Evolutionary conservation across 1,284 basidiomycete species (phyloP), one percentile per base, ranked within the genome.

Genomic region (Laetiporus sulphureus): DNA sequence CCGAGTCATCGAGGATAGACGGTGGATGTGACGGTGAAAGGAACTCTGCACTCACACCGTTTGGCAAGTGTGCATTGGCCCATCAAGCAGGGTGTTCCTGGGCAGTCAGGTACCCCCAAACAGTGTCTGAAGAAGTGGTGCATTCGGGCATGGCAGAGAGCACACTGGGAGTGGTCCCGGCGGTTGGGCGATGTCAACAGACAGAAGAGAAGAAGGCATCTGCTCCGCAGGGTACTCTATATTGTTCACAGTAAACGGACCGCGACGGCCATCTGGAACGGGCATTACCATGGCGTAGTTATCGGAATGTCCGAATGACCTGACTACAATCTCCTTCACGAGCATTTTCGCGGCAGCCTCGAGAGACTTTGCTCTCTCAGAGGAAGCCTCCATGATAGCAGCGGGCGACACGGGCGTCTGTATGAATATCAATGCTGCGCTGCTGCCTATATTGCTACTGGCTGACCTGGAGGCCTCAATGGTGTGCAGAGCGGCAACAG

Each of bases 61-160:
- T 21, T 5, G 65, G 58, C 3, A 66, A 57, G 54, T 75, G 69
- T 22, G 61, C 58, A 40, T 62, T 59, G 15, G 85, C 72, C 82
- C 82, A 85, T 53, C 70, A 55, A 13, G 69, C 68, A 3, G 79
- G 83, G 36, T 83, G 72, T 24, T 77, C 69, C 40, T 70, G 73
- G 47, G 79, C 65, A 44, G 63, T 66, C 61, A 73, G 68, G 55
- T 69, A 80, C 54, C 77, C 71, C 37, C 69, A 69, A 39, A 75
- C 62, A 32, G 75, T 73, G 46, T 76, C 72, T 4, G 79, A 72
- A 33, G 75, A 75, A 31, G 71, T 67, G 1, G 73, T 72, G 61
- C 79, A 81, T 64, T 82, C 80, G 40, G 80, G 79, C 81, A 85
- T 83, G n/a, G n/a, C n/a, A n/a, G n/a, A n/a, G n/a, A n/a, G n/a